Evolutionary conservation across 2,329 filamentous ascomycete species (phyloP), one percentile per base, ranked within the genome.

Genomic region (Zymoseptoria passerinii): DNA sequence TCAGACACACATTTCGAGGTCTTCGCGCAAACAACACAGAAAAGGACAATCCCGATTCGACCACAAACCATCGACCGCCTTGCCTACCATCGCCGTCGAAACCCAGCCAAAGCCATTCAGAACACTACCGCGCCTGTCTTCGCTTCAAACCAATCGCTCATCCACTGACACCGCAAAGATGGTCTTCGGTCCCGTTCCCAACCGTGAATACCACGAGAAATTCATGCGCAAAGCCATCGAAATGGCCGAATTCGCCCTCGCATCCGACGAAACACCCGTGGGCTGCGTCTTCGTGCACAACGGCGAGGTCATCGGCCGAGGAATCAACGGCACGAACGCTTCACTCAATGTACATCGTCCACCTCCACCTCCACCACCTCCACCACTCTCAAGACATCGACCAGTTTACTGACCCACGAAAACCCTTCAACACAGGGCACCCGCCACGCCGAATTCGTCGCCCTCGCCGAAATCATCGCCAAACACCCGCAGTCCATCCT

Each of bases 261-360:
- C 79, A 66, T 89, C 84, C 61, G 92, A 95, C 67, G 94, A 99
- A 77, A 97, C 95, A 1, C 94, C 94, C 1, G 94, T 99, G 19
- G 95, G 94, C 53, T 99, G 94, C 74, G 91, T 99, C 29, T 85
- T 99, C 55, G 92, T 97, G 20, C 83, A 91, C 71, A 76, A 89
- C 28, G 86, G 85, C 64, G 80, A 84, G 65, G 81, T 96, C 63
- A 91, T 99, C 64, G 92, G 90, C 49, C 83, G 82, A 63, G 94
- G 94, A 62, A 96, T 96, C 89, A 99, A 99, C 69, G 94, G 95
- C 63, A 99, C 94, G 55, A 99, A 96, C 69, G 81, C 89, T 66
- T 94, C 89, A 27, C 84, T 92, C 70, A 84, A 84, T 71, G 81
- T 82, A 72, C 50, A 51, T 29, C 28, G 18, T 4, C 8, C 29